A percentile compares a stretch with the other conserved stretches of the same genome.
Evolutionary conservation across 257 asterid genomes (phyloP).

Genomic region (Solanum tacnaense): DNA sequence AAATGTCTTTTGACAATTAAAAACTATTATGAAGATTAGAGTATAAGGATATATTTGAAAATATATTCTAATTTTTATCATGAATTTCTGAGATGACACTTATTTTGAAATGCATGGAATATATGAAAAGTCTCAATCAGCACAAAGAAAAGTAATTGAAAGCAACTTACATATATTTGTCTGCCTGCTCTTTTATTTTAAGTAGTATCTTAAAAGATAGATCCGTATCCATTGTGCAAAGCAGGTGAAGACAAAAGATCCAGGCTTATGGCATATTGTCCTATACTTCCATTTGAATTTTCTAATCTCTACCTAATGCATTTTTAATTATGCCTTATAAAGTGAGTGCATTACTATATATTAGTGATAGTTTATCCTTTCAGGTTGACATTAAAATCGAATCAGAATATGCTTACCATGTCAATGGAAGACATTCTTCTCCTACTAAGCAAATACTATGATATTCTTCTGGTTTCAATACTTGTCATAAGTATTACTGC

Average conservation of each 20-base stretch:
- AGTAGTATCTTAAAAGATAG: not conserved
- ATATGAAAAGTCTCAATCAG: not conserved
- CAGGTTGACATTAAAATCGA: not conserved
- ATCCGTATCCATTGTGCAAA: not conserved
- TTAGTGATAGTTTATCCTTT: not conserved
- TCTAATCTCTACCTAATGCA: not conserved
- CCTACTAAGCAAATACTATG: not conserved
- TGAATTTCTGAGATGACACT: not conserved
- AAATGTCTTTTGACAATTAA: not conserved
- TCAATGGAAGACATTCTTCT: constrained; percentile 1
- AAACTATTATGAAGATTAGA: not conserved
- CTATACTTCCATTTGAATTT: not conserved
- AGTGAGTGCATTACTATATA: not conserved
- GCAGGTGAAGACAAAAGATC: constrained; percentile 2
- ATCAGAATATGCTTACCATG: constrained; percentile 8
- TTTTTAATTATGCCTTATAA: not conserved
- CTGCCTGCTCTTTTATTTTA: not conserved
- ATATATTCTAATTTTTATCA: too few species aligned
- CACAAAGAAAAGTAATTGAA: not conserved
- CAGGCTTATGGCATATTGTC: constrained; percentile 4
- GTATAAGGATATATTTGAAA: not conserved
- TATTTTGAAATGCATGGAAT: too few species aligned
- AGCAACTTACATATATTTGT: not conserved
- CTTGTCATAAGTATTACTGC: constrained; percentile 7
- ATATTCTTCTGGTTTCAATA: constrained; percentile 8